These are phyloP conservation scores for Entomortierella beljakovae DNA, from an alignment of 192 early-diverging fungal species.

Conservation along the genomic window DNA sequence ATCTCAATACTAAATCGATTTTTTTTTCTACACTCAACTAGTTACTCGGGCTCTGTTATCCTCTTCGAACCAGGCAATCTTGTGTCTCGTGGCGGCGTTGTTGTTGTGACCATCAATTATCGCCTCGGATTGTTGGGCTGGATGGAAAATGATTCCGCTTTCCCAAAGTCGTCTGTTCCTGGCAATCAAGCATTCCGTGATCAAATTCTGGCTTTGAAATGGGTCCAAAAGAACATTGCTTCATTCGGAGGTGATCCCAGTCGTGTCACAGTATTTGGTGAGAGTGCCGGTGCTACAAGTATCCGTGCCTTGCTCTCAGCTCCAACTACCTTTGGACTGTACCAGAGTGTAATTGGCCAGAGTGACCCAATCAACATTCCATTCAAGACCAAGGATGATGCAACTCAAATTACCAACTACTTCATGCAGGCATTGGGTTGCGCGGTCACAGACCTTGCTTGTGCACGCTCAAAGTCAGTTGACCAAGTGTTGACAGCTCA, in stretches of 20 bases:
- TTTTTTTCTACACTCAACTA: background rate
- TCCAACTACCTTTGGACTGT: conserved; percentile 53
- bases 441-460: conserved; percentile 10
- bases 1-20: too few species aligned
- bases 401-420: conserved; percentile 16
- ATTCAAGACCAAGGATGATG: conserved; percentile 21
- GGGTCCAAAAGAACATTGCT: conserved; percentile 66
- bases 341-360: conserved; percentile 55
- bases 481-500: conserved; percentile 24
- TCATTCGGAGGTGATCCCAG: conserved; percentile 69
- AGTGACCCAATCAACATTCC: conserved; percentile 56
- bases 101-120: conserved; percentile 52
- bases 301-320: conserved; percentile 54
- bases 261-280: conserved; percentile 53
- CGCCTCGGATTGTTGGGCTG: conserved; percentile 47
- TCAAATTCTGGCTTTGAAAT: conserved; percentile 63
- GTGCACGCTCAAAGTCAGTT: conserved; percentile 17
- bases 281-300: conserved; percentile 50
- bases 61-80: conserved; percentile 41
- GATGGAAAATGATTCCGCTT: conserved; percentile 17
- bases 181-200: conserved; percentile 58
- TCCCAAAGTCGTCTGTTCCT: conserved; percentile 4
- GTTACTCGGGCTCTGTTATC: conserved; percentile 36
- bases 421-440: conserved; percentile 27
- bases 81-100: conserved; percentile 44